Base-by-base conservation (phyloP, 1,284 basidiomycete genomes). In the Boletus holoroseus region DNA sequence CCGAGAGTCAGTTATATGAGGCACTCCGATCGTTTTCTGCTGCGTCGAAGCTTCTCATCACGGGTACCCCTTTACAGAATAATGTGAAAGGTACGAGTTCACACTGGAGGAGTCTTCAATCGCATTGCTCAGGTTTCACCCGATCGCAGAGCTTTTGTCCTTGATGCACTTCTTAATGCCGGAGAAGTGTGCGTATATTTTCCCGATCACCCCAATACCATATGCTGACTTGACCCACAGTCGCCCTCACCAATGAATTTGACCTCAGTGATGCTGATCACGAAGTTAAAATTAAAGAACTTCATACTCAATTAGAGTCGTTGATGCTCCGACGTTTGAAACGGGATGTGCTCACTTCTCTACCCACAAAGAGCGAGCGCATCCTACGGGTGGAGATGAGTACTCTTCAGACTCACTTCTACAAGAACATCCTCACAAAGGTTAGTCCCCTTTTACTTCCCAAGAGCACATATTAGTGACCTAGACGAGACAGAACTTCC, bases 151-250 rank as follows among this genome's bases (percentile, higher is more conserved):
- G 70, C 76, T 99, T 20, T 76, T 98, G 36, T 92, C 96, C 13
- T 74, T 99, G 62, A 96, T 99, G 86, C 96, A 99, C 69, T 99
- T 99, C 78, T 76, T 99, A 55, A 95, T 96, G 84, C 96, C 96
- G 5, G 94, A 98, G 63, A 91, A 94, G 74, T 99, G 94, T 88
- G 69, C 73, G 84, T 71, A 16, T 40, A 26, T 24, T 41, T 47
- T 49, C 7, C 38, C 24, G 50, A 24, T 36, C 42, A 36, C 46
- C 16, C 11, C 35, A 16, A 27, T 16, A 44, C 15, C 47, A 11
- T 50, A 35, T 40, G 40, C 27, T 68, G n/a, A 56, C 35, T 59
- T 44, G 40, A 56, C 60, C 55, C 63, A 46, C 67, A 88, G 85
- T 88, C 60, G 78, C 82, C 2, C 76, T 97, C 20, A 86, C 88